Conservation (phyloP, 768 basidiomycete genomes). For the Pisolithus orientalis region DNA sequence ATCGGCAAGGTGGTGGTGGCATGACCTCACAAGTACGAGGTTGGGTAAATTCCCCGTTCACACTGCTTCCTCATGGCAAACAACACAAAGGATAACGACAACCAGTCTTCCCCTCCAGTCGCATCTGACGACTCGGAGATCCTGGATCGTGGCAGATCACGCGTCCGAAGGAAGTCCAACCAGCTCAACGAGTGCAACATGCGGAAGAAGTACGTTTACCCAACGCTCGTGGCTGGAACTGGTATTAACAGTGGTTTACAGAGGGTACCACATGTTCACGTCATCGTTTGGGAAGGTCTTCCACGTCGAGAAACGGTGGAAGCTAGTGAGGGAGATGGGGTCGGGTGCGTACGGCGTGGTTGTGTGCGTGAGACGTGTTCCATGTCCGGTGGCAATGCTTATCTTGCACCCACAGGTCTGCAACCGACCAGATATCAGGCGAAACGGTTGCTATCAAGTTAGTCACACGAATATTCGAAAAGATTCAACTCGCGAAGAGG, state of each 20-base stretch:
- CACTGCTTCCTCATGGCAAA: constrained; percentile 19
- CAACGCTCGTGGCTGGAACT: background rate
- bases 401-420: constrained; percentile 44
- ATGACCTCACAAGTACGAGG: constrained; percentile 11
- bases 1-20: constrained; percentile 10
- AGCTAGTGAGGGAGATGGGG: constrained; percentile 83
- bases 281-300: constrained; percentile 82
- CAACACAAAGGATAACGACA: constrained; percentile 23
- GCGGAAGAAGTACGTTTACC: constrained; percentile 44
- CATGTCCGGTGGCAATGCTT: background rate
- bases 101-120: constrained; percentile 46
- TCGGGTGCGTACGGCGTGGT: constrained; percentile 97
- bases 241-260: constrained; percentile 21
- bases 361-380: constrained; percentile 48
- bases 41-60: background rate
- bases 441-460: constrained; percentile 95
- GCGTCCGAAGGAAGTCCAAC: constrained; percentile 55
- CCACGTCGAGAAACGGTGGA: constrained; percentile 89
- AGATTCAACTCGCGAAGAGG: constrained; percentile 85
- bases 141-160: constrained; percentile 69
- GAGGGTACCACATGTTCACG: constrained; percentile 74
- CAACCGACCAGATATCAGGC: constrained; percentile 80
- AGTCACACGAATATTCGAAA: constrained; percentile 90
- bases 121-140: constrained; percentile 57
- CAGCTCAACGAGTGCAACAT: constrained; percentile 61